Base-by-base conservation (phyloP, 805 yeast species). In the Suhomyces canberraensis region DNA sequence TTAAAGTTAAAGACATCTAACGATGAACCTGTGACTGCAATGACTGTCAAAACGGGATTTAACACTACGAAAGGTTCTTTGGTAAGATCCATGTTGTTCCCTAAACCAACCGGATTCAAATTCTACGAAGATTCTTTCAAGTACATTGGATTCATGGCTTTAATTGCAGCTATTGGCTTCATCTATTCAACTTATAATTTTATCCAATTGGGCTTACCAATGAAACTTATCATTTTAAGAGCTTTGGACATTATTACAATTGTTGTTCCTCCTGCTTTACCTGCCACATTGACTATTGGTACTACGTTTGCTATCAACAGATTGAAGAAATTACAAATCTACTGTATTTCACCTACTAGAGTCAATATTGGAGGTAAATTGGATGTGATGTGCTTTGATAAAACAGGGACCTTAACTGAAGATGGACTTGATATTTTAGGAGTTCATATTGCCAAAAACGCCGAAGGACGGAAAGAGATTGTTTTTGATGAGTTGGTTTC, bases 231-330 rank as follows among this genome's bases (percentile, higher is more conserved):
- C 69, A 71, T 90, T 4, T 66, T 93, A 38, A 75, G 99, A 48
- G 98, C 98, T 0, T 67, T 93, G 37, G 99, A 93, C 63, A 77
- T 93, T 35, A 83, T 93, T 37, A 93, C 99, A 0, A 89, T 93
- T 56, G 98, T 93, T 5, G 96, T 93, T 1, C 99, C 99, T 1
- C 99, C 99, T 1, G 98, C 98, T 0, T 71, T 93, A 30, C 99
- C 99, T 0, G 98, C 98, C 0, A 93, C 99, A 0, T 66, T 93
- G 42, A 89, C 98, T 0, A 91, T 93, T 41, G 99, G 98, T 14
- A 90, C 97, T 0, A 87, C 91, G 46, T 90, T 93, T 66, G 95
- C 98, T 0, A 62, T 93, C 17, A 70, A 79, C 20, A 71, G 98
- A 43, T 67, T 93, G 44, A 79, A 87, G 44, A 46, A 47, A 24